phyloP scores from a whole-genome alignment of 805 yeast genomes.

The Wickerhamomyces tratensis region DNA sequence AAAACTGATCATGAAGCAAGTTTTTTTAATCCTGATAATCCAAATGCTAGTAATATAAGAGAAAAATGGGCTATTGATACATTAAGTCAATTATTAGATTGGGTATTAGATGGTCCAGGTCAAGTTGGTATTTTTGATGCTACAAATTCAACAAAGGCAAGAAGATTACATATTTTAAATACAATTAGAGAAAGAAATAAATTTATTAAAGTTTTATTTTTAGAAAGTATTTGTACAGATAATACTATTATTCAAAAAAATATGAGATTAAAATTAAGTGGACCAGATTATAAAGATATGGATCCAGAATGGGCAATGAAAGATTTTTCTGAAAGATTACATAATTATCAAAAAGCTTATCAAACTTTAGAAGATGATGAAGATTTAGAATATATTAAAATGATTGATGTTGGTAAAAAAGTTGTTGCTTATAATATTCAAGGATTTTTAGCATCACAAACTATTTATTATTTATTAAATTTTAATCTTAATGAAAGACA shows the following conservation, averaged over 20 bases:
- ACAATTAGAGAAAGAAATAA: slow-evolving; percentile 48
- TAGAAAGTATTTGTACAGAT: slow-evolving; percentile 85
- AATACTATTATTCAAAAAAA: slow-evolving; percentile 71
- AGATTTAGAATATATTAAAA: slow-evolving; percentile 75
- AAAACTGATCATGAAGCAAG: slow-evolving; percentile 57
- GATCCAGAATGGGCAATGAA: slow-evolving; percentile 69
- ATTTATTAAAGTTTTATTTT: slow-evolving; percentile 65
- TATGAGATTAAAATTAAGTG: slow-evolving; percentile 75
- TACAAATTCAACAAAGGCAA: slow-evolving; percentile 61
- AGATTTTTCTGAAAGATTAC: slow-evolving; percentile 75
- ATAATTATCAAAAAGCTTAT: slow-evolving; percentile 81
- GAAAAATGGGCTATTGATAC: slow-evolving; percentile 98
- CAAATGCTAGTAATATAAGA: slow-evolving; percentile 51
- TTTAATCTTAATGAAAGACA: slow-evolving; percentile 85
- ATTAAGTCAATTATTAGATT: slow-evolving; percentile 71
- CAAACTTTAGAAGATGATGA: slow-evolving; percentile 82
- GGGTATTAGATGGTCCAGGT: slow-evolving; percentile 71
- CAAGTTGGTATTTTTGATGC: slow-evolving; percentile 91
- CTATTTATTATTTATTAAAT: slow-evolving; percentile 80
- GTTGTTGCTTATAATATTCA: slow-evolving; percentile 87
- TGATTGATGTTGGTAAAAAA: slow-evolving; percentile 94
- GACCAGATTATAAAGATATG: slow-evolving; percentile 88
- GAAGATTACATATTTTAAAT: slow-evolving; percentile 50
- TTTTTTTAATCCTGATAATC: slow-evolving; percentile 78
- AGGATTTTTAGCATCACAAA: slow-evolving; percentile 84